phyloP scores from a whole-genome alignment of 192 early-diverging fungal species.

The Gigaspora rosea region DNA sequence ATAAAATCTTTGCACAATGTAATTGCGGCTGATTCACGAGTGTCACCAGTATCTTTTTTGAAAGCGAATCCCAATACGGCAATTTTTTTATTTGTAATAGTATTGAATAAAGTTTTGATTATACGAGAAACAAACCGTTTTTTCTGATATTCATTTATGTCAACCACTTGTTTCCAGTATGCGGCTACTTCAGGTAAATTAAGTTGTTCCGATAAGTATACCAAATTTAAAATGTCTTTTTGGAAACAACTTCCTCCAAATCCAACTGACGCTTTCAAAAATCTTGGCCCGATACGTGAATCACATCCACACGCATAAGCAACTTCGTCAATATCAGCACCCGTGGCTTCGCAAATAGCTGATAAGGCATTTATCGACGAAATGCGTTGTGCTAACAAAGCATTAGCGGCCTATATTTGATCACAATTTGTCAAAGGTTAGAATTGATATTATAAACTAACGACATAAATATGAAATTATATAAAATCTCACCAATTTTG shows the following conservation, averaged over 20 bases:
- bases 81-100: slow-evolving; percentile 77
- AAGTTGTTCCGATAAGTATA: slow-evolving; percentile 83
- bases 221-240: slow-evolving; percentile 91
- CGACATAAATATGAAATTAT: neutral
- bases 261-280: slow-evolving; percentile 88
- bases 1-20: slow-evolving; percentile 79
- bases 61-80: slow-evolving; percentile 90
- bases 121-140: slow-evolving; percentile 76
- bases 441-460: neutral
- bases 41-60: slow-evolving; percentile 94
- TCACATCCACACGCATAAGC: slow-evolving; percentile 89
- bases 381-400: slow-evolving; percentile 91
- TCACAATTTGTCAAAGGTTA: slow-evolving; percentile 1
- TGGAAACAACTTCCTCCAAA: slow-evolving; percentile 97
- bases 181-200: slow-evolving; percentile 87
- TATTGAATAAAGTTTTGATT: slow-evolving; percentile 73
- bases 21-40: slow-evolving; percentile 91
- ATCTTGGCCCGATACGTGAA: slow-evolving; percentile 83
- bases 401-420: slow-evolving; percentile 76
- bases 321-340: slow-evolving; percentile 88
- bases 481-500: slow-evolving; percentile 72
- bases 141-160: slow-evolving; percentile 92
- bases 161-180: slow-evolving; percentile 91
- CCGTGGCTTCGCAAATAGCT: slow-evolving; percentile 90
- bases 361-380: slow-evolving; percentile 89